Conservation (phyloP, 2,329 filamentous ascomycete genomes). For the Fusarium tanahbumbuense region DNA sequence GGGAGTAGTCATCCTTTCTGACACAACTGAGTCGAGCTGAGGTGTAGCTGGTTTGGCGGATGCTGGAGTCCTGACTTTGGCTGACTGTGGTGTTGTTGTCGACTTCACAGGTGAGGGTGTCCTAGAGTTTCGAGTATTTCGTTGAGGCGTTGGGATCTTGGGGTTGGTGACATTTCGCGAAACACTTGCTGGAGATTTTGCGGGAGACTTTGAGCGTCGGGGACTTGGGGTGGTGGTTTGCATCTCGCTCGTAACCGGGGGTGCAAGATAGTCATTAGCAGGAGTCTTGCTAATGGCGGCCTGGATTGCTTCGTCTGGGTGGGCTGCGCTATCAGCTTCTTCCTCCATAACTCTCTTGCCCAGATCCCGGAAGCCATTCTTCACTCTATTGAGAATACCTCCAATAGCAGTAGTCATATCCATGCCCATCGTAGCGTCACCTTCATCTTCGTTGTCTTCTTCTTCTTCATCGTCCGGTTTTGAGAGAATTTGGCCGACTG, state of each 20-base stretch:
- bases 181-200: slow-evolving; percentile 62
- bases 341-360: slow-evolving; percentile 70
- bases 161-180: slow-evolving; percentile 60
- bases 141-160: slow-evolving; percentile 57
- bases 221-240: slow-evolving; percentile 61
- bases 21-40: slow-evolving; percentile 28
- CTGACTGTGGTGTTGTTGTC: slow-evolving; percentile 37
- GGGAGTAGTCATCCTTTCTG: slow-evolving; percentile 22
- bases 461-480: slow-evolving; percentile 48
- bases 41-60: slow-evolving; percentile 44
- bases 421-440: slow-evolving; percentile 64
- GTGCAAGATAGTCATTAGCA: slow-evolving; percentile 30
- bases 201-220: slow-evolving; percentile 64
- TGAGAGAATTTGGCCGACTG: slow-evolving; percentile 65
- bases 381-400: slow-evolving; percentile 63
- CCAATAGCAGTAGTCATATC: slow-evolving; percentile 75
- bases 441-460: slow-evolving; percentile 47
- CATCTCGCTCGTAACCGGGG: slow-evolving; percentile 49
- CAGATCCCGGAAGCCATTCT: slow-evolving; percentile 49
- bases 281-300: slow-evolving; percentile 42
- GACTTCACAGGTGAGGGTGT: slow-evolving; percentile 45
- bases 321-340: slow-evolving; percentile 64
- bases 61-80: slow-evolving; percentile 42
- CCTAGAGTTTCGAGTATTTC: slow-evolving; percentile 31
- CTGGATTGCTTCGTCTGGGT: slow-evolving; percentile 53